Conservation (phyloP, 805 yeast species). For the Candida oleophila region DNA sequence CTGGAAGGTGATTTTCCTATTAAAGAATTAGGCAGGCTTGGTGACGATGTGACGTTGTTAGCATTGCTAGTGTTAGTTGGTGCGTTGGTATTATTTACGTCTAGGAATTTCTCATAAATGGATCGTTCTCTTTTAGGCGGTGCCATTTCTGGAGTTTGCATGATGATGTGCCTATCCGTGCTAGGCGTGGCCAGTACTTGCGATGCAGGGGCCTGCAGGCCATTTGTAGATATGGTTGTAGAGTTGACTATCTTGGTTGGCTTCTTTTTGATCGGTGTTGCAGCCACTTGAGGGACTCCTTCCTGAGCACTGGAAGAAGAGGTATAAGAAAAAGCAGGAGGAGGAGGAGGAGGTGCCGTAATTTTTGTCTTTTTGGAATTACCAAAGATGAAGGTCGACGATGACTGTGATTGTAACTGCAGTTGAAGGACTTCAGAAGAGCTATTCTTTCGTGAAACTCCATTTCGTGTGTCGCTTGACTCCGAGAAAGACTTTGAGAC, state of each 20-base stretch:
- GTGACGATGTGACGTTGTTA: conserved; percentile 4
- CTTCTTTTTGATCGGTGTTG: conserved; percentile 5
- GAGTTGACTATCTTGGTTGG: background rate
- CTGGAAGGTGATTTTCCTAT: too few relatives aligned
- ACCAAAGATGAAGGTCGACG: conserved; percentile 1
- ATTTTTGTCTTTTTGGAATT: background rate
- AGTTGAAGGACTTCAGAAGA: background rate
- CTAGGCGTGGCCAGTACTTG: background rate
- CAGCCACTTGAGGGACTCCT: conserved; percentile 2
- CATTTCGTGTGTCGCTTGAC: background rate
- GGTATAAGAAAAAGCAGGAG: too few relatives aligned
- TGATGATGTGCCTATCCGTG: conserved; percentile 2
- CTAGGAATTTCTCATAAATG: conserved; percentile 4
- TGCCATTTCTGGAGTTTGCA: conserved; percentile 7
- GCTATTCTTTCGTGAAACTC: background rate
- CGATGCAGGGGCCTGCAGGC: background rate
- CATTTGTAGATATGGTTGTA: background rate
- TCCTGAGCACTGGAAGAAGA: background rate
- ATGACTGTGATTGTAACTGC: background rate
- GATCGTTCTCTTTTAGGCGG: conserved; percentile 2
- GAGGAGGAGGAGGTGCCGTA: background rate
- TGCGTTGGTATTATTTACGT: conserved; percentile 3
- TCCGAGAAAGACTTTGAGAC: conserved; percentile 20
- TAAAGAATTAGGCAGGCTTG: background rate
- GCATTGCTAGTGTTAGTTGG: background rate